Evolutionary conservation across 352 stramenopile species (phyloP).

Genomic region (Saprolegnia parasitica): DNA sequence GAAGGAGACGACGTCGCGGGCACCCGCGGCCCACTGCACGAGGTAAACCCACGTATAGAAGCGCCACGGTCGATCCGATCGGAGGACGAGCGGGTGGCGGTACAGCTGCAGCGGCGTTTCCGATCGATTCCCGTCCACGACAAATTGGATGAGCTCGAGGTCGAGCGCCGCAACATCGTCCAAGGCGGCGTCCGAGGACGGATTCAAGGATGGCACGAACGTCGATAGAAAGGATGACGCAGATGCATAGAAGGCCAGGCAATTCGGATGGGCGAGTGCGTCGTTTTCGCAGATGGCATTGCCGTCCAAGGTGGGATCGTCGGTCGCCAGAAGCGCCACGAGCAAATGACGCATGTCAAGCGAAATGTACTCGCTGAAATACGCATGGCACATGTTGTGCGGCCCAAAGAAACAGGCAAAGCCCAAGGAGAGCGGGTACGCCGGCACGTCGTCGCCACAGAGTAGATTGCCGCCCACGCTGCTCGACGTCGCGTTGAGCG

Average conservation of each 20-base stretch:
- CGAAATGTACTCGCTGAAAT: slow-evolving; percentile 5
- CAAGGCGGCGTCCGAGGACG: neutral
- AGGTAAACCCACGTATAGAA: slow-evolving; percentile 23
- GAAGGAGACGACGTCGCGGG: slow-evolving; percentile 18
- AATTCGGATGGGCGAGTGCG: neutral
- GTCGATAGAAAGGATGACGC: neutral
- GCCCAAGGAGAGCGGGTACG: neutral
- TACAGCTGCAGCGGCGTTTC: neutral
- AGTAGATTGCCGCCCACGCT: slow-evolving; percentile 7
- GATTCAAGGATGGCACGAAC: neutral
- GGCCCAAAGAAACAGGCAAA: neutral
- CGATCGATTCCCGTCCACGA: neutral
- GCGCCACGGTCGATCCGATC: neutral
- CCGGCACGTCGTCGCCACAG: slow-evolving; percentile 3
- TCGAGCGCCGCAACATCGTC: neutral
- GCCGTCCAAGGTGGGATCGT: neutral
- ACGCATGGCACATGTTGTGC: neutral
- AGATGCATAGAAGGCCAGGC: neutral
- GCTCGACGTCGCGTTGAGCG: too few relatives aligned
- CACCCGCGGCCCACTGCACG: slow-evolving; percentile 12
- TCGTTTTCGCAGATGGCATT: neutral
- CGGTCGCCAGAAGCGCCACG: neutral
- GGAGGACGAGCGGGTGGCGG: neutral
- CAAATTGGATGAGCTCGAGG: slow-evolving; percentile 8
- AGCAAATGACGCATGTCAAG: neutral